Evolutionary conservation across 2,329 filamentous ascomycete genomes (phyloP), one percentile per base, ranked within the genome.

Genomic region (Aspergillus sp.): DNA sequence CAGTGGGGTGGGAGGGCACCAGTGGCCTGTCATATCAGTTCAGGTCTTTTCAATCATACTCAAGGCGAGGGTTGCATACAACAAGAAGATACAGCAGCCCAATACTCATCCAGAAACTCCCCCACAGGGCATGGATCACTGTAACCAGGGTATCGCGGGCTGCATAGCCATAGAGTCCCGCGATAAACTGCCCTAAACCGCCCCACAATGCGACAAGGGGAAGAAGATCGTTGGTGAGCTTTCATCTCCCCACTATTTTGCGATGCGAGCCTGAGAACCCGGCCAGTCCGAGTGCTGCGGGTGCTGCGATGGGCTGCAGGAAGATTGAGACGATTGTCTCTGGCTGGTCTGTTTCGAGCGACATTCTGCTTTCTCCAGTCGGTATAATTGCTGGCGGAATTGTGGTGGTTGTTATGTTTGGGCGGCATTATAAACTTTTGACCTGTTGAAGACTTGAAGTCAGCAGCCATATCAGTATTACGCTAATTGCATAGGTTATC

Each of bases 101-200:
- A 2, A 52, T 44, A 52, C 50, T 52, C 50, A 45, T 52, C 41
- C 50, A 52, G 8, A 52, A 52, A 37, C 50, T 52, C 40, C 50
- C 50, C 50, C 50, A 52, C 1, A 52, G 40, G 0, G 45, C 50
- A 37, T 52, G 50, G 12, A 52, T 25, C 12, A 52, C 50, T 14
- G 40, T 52, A 25, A 52, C 37, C 1, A 52, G 40, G 11, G 50
- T 52, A 39, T 52, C 50, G 15, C 50, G 6, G 2, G 50, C 50
- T 27, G 27, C 41, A 17, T 45, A 53, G 17, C 50, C 31, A 39
- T 33, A 53, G 12, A 53, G 9, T 12, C 50, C 41, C 5, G 40
- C 50, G 12, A 53, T 23, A 12, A 53, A 53, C 50, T 53, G 50
- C 1, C 50, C 40, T 1, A 46, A 41, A 1, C 50, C 50, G 17